Percentiles rank a stretch among this genome's conserved stretches.
Evolutionary conservation across 805 yeast genomes (phyloP).

Genomic region (Candida ulmi): DNA sequence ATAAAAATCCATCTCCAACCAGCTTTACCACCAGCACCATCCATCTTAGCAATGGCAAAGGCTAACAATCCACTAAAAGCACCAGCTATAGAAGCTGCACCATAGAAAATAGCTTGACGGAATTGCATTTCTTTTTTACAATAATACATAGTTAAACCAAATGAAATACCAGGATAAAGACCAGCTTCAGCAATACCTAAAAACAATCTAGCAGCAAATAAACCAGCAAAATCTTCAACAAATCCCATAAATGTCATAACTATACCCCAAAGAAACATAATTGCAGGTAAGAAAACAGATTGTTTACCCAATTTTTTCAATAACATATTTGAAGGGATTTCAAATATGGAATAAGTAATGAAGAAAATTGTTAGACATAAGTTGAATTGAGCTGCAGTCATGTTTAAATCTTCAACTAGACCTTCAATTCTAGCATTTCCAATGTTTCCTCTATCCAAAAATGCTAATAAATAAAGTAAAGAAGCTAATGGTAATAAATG

Average conservation of each 20-base stretch:
- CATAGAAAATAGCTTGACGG: constrained; percentile 32
- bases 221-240: constrained; percentile 24
- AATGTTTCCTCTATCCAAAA: constrained; percentile 46
- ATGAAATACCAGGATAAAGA: constrained; percentile 35
- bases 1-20: constrained; percentile 42
- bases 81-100: constrained; percentile 39
- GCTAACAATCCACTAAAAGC: constrained; percentile 39
- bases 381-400: constrained; percentile 38
- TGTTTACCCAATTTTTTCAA: constrained; percentile 38
- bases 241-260: constrained; percentile 42
- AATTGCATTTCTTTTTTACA: constrained; percentile 31
- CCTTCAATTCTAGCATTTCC: constrained; percentile 52
- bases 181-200: constrained; percentile 40
- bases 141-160: constrained; percentile 34
- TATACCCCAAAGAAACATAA: constrained; percentile 39
- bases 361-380: constrained; percentile 41
- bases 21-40: constrained; percentile 30
- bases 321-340: constrained; percentile 36
- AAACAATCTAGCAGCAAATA: constrained; percentile 36
- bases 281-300: constrained; percentile 37
- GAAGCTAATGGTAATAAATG: constrained; percentile 41
- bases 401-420: constrained; percentile 35
- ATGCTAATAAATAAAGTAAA: constrained; percentile 41
- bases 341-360: constrained; percentile 35
- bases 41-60: constrained; percentile 29